A percentile compares a stretch with the other conserved stretches of the same genome.
Evolutionary conservation across 371 early-diverging fungal genomes (phyloP).

Genomic region (Syncephalastrum racemosum): DNA sequence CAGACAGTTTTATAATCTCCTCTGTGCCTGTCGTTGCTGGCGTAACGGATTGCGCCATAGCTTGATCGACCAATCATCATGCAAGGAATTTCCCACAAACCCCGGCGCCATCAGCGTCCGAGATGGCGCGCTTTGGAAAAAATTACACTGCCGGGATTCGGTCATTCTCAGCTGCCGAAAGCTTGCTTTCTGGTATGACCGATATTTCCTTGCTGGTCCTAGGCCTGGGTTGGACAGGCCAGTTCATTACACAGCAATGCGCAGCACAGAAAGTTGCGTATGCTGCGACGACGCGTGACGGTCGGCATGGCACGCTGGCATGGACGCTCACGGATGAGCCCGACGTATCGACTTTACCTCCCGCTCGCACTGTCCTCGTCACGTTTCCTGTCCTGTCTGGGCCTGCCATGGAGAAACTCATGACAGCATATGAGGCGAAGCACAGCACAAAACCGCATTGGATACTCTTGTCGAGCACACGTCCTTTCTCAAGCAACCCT

Average conservation of each 20-base stretch:
- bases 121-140: no score
- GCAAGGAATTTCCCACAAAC: no score
- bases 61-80: no score
- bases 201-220: slow-evolving; percentile 38
- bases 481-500: slow-evolving; percentile 24
- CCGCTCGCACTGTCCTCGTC: slow-evolving; percentile 37
- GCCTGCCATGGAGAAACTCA: slow-evolving; percentile 24
- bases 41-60: no score
- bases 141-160: no score
- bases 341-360: slow-evolving; percentile 29
- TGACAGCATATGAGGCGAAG: slow-evolving; percentile 29
- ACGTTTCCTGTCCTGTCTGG: slow-evolving; percentile 38
- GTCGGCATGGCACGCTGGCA: slow-evolving; percentile 35
- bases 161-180: no score
- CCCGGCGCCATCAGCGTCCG: no score
- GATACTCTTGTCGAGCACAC: slow-evolving; percentile 44
- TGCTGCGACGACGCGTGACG: slow-evolving; percentile 51
- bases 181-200: no score
- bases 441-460: slow-evolving; percentile 28
- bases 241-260: slow-evolving; percentile 33
- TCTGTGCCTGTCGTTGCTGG: no score
- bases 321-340: slow-evolving; percentile 29
- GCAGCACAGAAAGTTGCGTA: slow-evolving; percentile 17
- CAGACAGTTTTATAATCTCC: background rate
- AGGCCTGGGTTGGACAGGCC: slow-evolving; percentile 51